Percentiles rank a stretch among this genome's conserved stretches.
Evolutionary conservation across 2,329 filamentous ascomycete species (phyloP).

Genomic region (Cladophialophora carrionii): DNA sequence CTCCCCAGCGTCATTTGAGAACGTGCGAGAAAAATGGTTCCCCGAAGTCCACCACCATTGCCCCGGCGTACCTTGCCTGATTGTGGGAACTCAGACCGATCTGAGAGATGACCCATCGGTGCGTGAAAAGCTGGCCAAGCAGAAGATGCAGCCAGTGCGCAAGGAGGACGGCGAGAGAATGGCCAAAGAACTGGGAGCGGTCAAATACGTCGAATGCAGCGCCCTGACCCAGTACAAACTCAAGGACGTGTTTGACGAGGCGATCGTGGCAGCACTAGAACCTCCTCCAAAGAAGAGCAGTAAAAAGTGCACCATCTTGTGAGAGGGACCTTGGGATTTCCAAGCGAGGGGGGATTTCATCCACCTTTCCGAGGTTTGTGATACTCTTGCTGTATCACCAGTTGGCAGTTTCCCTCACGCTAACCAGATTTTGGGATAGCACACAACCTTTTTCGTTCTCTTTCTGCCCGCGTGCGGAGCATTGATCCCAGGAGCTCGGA

Average conservation of each 20-base stretch:
- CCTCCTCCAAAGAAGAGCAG: conserved; percentile 78
- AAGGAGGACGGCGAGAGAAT: conserved; percentile 93
- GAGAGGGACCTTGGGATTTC: conserved; percentile 39
- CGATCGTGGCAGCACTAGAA: conserved; percentile 92
- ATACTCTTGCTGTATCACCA: conserved; percentile 22
- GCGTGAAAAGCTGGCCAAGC: conserved; percentile 86
- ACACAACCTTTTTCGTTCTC: conserved; percentile 11
- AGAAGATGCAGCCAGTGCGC: conserved; percentile 92
- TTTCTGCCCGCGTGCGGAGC: neutral
- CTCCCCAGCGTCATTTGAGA: conserved; percentile 96
- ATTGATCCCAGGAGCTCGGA: neutral
- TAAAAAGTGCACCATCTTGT: conserved; percentile 72
- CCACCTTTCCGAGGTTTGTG: conserved; percentile 30
- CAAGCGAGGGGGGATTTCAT: conserved; percentile 8
- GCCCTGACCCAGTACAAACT: conserved; percentile 97
- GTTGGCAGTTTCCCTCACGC: conserved; percentile 10
- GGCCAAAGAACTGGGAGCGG: conserved; percentile 94
- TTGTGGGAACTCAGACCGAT: conserved; percentile 97
- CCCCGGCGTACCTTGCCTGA: conserved; percentile 94
- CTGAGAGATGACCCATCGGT: conserved; percentile 86
- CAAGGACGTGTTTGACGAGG: conserved; percentile 97
- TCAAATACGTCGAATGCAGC: conserved; percentile 99
- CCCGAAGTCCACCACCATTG: conserved; percentile 99
- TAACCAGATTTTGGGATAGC: conserved; percentile 24
- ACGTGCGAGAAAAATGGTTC: conserved; percentile 99